Conservation (phyloP, 306 rosid genomes). For the Casuarina cunninghamiana region DNA sequence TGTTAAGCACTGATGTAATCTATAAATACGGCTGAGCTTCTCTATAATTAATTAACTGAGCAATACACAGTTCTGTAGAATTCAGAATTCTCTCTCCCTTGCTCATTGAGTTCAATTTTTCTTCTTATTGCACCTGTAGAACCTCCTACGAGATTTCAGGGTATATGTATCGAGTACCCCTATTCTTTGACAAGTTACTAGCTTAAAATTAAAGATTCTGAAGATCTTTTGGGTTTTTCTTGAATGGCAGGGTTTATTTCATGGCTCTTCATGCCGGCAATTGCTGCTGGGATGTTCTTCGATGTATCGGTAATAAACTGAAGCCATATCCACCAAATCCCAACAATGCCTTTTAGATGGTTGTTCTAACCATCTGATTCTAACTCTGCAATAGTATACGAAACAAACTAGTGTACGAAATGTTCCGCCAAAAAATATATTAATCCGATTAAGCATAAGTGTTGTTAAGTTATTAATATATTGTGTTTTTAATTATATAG, state of each 20-base stretch:
- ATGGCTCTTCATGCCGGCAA: conserved; percentile 87
- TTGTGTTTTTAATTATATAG: no score
- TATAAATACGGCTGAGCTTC: no score
- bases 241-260: conserved; percentile 67
- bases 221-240: conserved; percentile 11
- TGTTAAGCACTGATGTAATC: no score
- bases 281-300: conserved; percentile 73
- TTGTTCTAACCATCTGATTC: not conserved
- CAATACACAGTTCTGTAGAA: no score
- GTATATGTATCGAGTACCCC: conserved; percentile 30
- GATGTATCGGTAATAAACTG: conserved; percentile 66
- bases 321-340: not conserved
- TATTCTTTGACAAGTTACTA: conserved; percentile 4
- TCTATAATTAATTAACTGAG: no score
- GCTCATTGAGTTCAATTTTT: no score
- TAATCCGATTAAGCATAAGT: not conserved
- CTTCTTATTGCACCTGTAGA: conserved; percentile 42
- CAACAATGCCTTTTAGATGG: not conserved
- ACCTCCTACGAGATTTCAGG: conserved; percentile 94
- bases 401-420: not conserved
- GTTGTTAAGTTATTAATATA: no score
- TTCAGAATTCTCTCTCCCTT: no score
- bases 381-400: not conserved
- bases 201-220: not conserved
- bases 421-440: not conserved